These are phyloP conservation scores for Xylaria telfairii DNA, from an alignment of 495 filamentous ascomycete species.

Conservation along the genomic window DNA sequence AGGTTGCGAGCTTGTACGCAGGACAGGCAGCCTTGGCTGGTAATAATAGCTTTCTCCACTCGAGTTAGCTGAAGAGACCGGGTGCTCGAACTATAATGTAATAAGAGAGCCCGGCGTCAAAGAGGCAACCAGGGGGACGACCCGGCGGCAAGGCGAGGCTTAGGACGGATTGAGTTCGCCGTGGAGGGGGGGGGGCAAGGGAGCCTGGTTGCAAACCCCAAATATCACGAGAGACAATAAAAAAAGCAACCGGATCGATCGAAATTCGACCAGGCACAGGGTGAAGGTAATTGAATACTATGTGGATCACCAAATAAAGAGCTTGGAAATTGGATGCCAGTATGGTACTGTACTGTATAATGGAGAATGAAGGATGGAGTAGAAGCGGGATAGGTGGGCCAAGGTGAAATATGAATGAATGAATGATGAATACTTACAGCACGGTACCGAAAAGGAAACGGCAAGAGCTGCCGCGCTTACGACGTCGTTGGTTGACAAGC, in stretches of 20 bases:
- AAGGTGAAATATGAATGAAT: neutral
- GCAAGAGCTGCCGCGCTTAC: constrained; percentile 9
- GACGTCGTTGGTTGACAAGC: neutral
- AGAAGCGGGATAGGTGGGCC: constrained; percentile 21
- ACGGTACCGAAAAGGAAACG: neutral
- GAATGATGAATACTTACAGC: too few species aligned
- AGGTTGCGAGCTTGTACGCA: constrained; percentile 9
- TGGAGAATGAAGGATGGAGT: too few species aligned
- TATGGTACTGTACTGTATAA: too few species aligned
- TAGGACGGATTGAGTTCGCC: constrained; percentile 4
- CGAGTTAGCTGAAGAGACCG: constrained; percentile 10
- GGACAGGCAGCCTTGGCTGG: constrained; percentile 16
- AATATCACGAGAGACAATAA: neutral
- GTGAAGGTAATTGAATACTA: neutral
- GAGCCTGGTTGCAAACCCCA: neutral
- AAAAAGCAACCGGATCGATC: neutral
- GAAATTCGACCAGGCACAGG: neutral
- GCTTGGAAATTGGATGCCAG: neutral
- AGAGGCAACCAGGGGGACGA: constrained; percentile 13
- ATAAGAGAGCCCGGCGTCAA: constrained; percentile 10
- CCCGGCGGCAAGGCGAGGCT: constrained; percentile 21
- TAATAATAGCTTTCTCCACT: constrained; percentile 23
- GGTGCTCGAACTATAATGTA: constrained; percentile 12
- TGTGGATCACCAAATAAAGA: constrained; percentile 4
- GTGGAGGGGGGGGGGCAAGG: constrained; percentile 1